phyloP scores from a whole-genome alignment of 306 rosid species.

The Begonia loranthoides region DNA sequence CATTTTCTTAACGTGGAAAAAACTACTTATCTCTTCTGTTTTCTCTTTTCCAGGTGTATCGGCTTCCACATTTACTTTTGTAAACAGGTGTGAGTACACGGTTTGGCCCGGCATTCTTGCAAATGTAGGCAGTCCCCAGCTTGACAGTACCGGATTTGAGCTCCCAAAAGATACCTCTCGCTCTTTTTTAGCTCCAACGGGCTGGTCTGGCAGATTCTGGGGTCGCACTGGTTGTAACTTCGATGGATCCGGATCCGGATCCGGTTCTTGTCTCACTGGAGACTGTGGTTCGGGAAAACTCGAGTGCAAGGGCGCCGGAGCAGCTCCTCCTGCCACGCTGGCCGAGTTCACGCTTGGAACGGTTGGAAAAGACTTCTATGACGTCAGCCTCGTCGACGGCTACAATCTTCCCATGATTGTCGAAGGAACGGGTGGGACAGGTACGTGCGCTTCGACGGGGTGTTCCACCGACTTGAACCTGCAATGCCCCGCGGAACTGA shows the following conservation, averaged over 20 bases:
- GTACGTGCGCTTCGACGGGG: conserved; percentile 63
- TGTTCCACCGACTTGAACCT: conserved; percentile 71
- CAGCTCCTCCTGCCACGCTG: conserved; percentile 71
- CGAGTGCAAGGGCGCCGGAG: conserved; percentile 90
- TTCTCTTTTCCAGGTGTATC: conserved; percentile 19
- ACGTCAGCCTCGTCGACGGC: conserved; percentile 95
- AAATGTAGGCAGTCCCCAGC: conserved; percentile 60
- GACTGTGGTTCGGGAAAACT: conserved; percentile 79
- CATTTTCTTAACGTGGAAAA: no score
- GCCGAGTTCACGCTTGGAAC: conserved; percentile 94
- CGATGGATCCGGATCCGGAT: conserved; percentile 63
- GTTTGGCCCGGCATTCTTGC: conserved; percentile 96
- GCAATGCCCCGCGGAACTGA: conserved; percentile 72
- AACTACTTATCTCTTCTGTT: no score
- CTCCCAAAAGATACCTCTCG: conserved; percentile 61
- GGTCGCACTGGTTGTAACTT: conserved; percentile 68
- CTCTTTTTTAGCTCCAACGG: conserved; percentile 67
- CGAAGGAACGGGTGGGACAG: conserved; percentile 76
- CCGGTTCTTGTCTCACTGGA: conserved; percentile 71
- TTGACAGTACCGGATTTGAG: conserved; percentile 78
- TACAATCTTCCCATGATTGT: conserved; percentile 74
- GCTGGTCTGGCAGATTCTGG: conserved; percentile 99
- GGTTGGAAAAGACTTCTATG: conserved; percentile 81
- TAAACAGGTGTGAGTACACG: conserved; percentile 63
- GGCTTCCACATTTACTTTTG: conserved; percentile 65